A percentile compares a stretch with the other conserved stretches of the same genome.
Conservation (phyloP, 345 rosid genomes). For the Garcia nutans region DNA sequence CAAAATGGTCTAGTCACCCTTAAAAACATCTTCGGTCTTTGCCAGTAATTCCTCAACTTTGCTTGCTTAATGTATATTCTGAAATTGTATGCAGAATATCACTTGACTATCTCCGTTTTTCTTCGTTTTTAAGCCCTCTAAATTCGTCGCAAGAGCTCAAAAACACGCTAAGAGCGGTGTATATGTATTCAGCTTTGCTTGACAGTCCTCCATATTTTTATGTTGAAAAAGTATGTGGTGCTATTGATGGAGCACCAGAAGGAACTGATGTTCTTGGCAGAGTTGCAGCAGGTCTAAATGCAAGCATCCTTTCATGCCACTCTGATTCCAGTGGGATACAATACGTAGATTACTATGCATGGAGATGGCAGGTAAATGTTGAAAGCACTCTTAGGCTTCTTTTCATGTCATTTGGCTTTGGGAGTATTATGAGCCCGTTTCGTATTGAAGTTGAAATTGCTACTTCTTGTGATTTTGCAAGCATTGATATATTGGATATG, state of each 20-base stretch:
- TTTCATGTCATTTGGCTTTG: no score
- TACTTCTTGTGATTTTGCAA: no score
- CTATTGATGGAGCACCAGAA: slow-evolving; percentile 22
- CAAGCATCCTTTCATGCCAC: no score
- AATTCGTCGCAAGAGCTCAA: background rate
- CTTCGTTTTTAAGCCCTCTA: background rate
- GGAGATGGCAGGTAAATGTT: background rate
- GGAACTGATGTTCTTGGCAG: slow-evolving; percentile 26
- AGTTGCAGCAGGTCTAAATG: slow-evolving; percentile 27
- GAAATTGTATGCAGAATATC: no score
- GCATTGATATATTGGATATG: no score
- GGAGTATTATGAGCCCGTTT: no score
- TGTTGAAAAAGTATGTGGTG: slow-evolving; percentile 19
- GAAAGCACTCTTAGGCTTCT: no score
- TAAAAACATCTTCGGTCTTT: slow-evolving; percentile 30
- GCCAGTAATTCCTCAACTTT: slow-evolving; percentile 23
- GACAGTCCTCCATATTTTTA: slow-evolving; percentile 22
- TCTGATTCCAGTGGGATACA: no score
- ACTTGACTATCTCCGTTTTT: background rate
- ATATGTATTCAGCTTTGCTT: slow-evolving; percentile 17
- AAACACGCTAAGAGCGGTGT: background rate
- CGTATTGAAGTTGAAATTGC: no score
- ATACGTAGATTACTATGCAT: background rate
- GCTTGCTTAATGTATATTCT: no score
- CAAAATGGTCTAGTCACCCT: slow-evolving; percentile 25